Conservation (phyloP, 495 filamentous ascomycete species). For the Penicillium mononematosum region DNA sequence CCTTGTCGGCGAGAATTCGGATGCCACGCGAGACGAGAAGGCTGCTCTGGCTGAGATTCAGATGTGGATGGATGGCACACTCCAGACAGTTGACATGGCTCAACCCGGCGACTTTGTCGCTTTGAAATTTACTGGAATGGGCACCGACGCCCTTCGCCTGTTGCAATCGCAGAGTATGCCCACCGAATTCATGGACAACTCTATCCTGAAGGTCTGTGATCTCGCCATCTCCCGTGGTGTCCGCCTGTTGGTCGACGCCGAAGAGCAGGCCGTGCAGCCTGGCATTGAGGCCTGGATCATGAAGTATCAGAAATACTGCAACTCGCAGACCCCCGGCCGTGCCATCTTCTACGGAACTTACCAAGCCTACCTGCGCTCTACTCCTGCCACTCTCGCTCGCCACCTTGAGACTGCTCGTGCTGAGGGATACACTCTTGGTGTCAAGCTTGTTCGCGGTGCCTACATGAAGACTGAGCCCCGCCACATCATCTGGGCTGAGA, state of each 20-base stretch:
- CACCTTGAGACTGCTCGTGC: slow-evolving; percentile 65
- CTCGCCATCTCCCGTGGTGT: slow-evolving; percentile 69
- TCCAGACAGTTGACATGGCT: slow-evolving; percentile 74
- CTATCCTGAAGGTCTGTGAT: slow-evolving; percentile 75
- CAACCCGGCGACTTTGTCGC: slow-evolving; percentile 80
- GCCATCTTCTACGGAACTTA: slow-evolving; percentile 75
- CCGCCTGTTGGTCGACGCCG: slow-evolving; percentile 82
- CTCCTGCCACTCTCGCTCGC: slow-evolving; percentile 58
- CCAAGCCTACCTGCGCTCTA: slow-evolving; percentile 80
- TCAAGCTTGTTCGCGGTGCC: slow-evolving; percentile 90
- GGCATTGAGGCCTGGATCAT: slow-evolving; percentile 88
- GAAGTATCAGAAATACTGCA: slow-evolving; percentile 79
- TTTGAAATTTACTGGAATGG: slow-evolving; percentile 91
- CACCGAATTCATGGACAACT: slow-evolving; percentile 58
- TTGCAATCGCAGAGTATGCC: slow-evolving; percentile 60
- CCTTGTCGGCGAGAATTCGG: slow-evolving; percentile 38
- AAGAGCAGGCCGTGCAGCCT: slow-evolving; percentile 75
- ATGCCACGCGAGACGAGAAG: slow-evolving; percentile 33
- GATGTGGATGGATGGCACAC: slow-evolving; percentile 70
- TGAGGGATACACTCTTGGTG: slow-evolving; percentile 75
- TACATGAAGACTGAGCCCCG: slow-evolving; percentile 82
- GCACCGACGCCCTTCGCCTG: slow-evolving; percentile 65
- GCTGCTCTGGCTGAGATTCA: slow-evolving; percentile 58
- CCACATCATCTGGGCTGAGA: slow-evolving; percentile 73
- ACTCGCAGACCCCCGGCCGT: slow-evolving; percentile 50